Evolutionary conservation across 208 protist species (phyloP), one percentile per base, ranked within the genome.

Genomic region (Trypanosoma melophagium): DNA sequence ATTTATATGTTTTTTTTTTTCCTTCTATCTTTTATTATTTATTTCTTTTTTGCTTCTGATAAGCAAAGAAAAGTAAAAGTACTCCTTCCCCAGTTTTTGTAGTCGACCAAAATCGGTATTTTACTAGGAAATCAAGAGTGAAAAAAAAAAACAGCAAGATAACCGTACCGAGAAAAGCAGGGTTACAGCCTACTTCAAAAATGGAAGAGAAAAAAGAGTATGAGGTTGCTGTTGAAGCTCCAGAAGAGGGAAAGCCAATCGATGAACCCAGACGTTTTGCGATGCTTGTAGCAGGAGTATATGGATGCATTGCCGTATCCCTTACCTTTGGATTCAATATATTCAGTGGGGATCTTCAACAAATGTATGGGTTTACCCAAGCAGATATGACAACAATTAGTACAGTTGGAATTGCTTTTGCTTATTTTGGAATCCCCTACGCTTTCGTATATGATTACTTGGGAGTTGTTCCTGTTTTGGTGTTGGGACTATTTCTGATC

Each of bases 321-420:
- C 83, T 81, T 28, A 75, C 69, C 17, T 94, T 86, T 76, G 70
- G 81, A 14, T 95, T 88, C 70, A 95, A 92, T 71, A 69, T 95
- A 25, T 89, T 89, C 59, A 90, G 82, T 16, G 84, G 78, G 22
- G 45, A 55, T n/a, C 61, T 95, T 31, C 81, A 91, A 56, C 40
- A 79, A 19, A 67, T 80, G 54, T 95, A 90, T 66, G 24, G 84
- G 31, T 75, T 91, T n/a, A 83, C 69, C 10, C 89, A 95, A 63
- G 74, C 67, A 19, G 75, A 92, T 13, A 86, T 95, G 75, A 69
- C 86, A 44, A 85, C 80, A 38, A 95, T 95, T 52, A 92, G 76
- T 17, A 92, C 89, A 22, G 75, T 85, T 53, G 76, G 81, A 4
- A 75, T 71, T 28, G 66, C 87, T 8, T 64, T 89, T 24, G 74